Evolutionary conservation across 441 rosid genomes (phyloP), one percentile per base, ranked within the genome.

Genomic region (California macrophylla): DNA sequence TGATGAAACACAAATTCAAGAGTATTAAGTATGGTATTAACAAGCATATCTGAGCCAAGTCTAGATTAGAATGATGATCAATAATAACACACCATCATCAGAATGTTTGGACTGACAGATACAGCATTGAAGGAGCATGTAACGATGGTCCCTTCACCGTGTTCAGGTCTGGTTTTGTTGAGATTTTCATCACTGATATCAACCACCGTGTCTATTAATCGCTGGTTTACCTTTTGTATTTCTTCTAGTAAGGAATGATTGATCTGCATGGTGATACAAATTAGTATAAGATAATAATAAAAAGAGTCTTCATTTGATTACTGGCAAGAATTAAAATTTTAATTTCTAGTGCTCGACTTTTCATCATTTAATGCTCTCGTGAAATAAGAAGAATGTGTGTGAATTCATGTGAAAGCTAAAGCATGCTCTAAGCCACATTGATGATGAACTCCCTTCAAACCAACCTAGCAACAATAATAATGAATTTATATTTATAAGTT

Each of bases 81-180:
- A 13, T 26, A 45, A 16, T 71, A 21, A n/a, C n/a, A n/a, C n/a
- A n/a, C n/a, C 50, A 71, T 71, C 78, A 66, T 45, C 16, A 40
- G 68, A 64, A 75, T 62, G 64, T 63, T 38, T 2, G 71, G 71
- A 70, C 74, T 75, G 34, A 75, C 28, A 69, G 77, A 24, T 20
- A 75, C 70, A 42, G 78, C 78, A 66, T 45, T 70, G 70, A 66
- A 75, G 61, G 74, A 75, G 78, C 78, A 75, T 23, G 45, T 70
- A 13, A 75, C 68, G 15, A 75, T 70, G 23, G 71, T 61, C 61
- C 78, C 78, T 64, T 75, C 74, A 47, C 74, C 78, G 7, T 50
- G 71, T 38, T 61, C 74, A 23, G 71, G 30, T 7, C 74, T 52
- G 25, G 64, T 69, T 52, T 68, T 54, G 66, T 75, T 34, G 26